phyloP scores from a whole-genome alignment of 2,329 filamentous ascomycete genomes.

The Paracorniculantispora psalliotae region DNA sequence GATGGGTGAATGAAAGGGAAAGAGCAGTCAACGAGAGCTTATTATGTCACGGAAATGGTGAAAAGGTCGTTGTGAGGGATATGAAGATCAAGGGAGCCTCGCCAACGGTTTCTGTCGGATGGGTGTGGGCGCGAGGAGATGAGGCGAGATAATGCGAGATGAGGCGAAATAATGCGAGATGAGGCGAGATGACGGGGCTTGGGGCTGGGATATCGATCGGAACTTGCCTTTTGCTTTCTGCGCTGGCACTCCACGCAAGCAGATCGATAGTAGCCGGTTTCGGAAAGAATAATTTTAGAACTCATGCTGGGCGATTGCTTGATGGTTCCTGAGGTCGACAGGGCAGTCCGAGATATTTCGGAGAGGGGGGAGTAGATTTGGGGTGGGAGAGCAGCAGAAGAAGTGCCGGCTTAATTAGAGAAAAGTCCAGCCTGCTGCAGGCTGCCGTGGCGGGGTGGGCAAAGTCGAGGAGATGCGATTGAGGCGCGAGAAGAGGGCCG shows the following conservation, averaged over 20 bases:
- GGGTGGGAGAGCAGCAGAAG: background rate
- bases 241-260: constrained; percentile 41
- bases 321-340: constrained; percentile 1
- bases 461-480: no score
- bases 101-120: no score
- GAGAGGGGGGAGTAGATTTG: background rate
- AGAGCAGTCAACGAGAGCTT: no score
- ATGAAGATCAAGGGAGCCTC: no score
- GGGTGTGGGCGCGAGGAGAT: no score
- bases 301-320: constrained; percentile 6
- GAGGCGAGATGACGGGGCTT: background rate
- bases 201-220: background rate
- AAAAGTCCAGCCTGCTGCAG: background rate
- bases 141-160: no score
- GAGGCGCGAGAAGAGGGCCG: no score
- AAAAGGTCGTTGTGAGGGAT: no score
- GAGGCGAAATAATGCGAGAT: no score
- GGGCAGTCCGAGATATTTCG: constrained; percentile 5
- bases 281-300: constrained; percentile 13
- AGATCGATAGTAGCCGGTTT: constrained; percentile 23
- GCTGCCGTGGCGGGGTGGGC: no score
- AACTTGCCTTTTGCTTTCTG: constrained; percentile 33
- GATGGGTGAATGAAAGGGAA: no score
- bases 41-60: no score
- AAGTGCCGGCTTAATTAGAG: background rate